Evolutionary conservation across 2,329 filamentous ascomycete genomes (phyloP).

Genomic region (Fragosphaeria purpurea): DNA sequence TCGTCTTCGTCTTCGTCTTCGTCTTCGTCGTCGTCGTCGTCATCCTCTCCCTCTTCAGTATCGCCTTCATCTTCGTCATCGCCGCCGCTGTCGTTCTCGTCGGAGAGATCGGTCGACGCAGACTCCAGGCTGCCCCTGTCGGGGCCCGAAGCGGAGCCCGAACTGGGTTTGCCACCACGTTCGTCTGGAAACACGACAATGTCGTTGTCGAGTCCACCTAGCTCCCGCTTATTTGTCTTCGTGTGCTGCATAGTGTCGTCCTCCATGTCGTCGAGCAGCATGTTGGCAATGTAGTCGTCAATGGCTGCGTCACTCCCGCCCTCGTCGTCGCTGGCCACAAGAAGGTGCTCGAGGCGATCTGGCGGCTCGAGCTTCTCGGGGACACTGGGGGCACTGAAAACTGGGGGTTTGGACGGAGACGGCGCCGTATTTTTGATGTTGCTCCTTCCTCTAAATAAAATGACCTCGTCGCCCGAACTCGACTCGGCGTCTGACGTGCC

Average conservation of each 20-base stretch:
- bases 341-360: not conserved
- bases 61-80: constrained; percentile 11
- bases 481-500: constrained; percentile 18
- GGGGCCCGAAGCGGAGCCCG: no score
- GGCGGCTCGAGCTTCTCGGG: not conserved
- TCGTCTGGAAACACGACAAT: constrained; percentile 14
- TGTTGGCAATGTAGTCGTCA: constrained; percentile 63
- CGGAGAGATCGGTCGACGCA: no score
- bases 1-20: constrained; percentile 20
- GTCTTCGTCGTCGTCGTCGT: constrained; percentile 24
- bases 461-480: constrained; percentile 63
- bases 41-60: constrained; percentile 18
- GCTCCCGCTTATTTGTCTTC: constrained; percentile 25
- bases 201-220: constrained; percentile 35
- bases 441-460: constrained; percentile 44
- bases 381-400: no score
- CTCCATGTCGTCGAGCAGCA: constrained; percentile 34
- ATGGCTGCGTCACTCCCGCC: constrained; percentile 43
- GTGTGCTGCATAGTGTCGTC: constrained; percentile 15
- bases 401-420: not conserved
- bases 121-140: no score
- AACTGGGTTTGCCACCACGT: no score
- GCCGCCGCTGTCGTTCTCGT: not conserved
- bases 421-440: not conserved
- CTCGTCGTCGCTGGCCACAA: constrained; percentile 12